A percentile compares a stretch with the other conserved stretches of the same genome.
phyloP scores from a whole-genome alignment of 805 yeast genomes.

The Barnettozyma botsteinii region DNA sequence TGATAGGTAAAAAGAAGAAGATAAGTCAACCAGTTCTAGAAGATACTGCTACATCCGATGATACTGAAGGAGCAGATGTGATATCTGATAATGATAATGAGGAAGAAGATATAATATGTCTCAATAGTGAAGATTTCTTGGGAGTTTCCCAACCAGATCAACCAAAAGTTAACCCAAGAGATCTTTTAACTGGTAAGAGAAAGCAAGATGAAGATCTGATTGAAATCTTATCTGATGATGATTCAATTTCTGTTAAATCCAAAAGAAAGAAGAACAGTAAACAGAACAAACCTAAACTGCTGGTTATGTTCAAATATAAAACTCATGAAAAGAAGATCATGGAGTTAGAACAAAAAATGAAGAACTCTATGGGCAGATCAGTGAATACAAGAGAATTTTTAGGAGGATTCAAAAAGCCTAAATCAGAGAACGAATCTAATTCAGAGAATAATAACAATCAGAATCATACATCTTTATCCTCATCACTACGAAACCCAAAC shows the following conservation, averaged over 20 bases:
- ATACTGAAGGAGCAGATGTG: background rate
- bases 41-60: background rate
- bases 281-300: constrained; percentile 1
- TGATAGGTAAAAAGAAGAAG: background rate
- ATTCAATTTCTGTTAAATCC: background rate
- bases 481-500: constrained; percentile 7
- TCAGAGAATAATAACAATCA: background rate
- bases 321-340: constrained; percentile 14
- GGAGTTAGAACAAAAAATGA: constrained; percentile 22
- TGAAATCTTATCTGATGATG: constrained; percentile 15
- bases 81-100: background rate
- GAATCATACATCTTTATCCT: constrained; percentile 11
- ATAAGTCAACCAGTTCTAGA: background rate
- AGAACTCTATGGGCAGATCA: constrained; percentile 8
- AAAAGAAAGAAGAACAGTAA: constrained; percentile 3
- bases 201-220: constrained; percentile 8
- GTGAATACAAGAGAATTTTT: constrained; percentile 19
- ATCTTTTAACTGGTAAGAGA: background rate
- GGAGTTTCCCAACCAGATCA: no score
- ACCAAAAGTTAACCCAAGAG: constrained; percentile 1
- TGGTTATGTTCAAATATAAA: constrained; percentile 18
- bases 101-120: background rate
- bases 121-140: background rate
- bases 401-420: constrained; percentile 5
- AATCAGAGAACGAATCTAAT: background rate